Evolutionary conservation across 352 stramenopile species (phyloP).

Genomic region (Phytophthora ohioensis): DNA sequence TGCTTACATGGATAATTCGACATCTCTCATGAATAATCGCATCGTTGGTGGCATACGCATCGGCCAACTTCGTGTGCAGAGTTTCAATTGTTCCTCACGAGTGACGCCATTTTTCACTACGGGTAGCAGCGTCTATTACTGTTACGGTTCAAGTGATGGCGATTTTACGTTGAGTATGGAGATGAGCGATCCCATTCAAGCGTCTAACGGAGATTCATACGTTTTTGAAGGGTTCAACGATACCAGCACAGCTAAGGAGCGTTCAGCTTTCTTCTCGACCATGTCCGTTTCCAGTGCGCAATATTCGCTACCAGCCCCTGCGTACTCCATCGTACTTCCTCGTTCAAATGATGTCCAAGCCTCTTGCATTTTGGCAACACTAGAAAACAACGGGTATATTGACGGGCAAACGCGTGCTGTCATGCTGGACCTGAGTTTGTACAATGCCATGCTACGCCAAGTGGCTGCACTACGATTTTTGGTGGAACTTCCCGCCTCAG

Average conservation of each 20-base stretch:
- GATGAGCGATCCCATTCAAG: conserved; percentile 17
- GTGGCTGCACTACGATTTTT: conserved; percentile 53
- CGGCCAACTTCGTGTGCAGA: conserved; percentile 52
- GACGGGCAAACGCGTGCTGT: conserved; percentile 50
- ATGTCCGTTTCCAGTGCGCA: conserved; percentile 36
- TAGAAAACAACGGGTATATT: conserved; percentile 47
- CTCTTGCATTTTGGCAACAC: conserved; percentile 27
- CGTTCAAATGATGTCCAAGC: conserved; percentile 29
- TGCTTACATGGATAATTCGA: conserved; percentile 6
- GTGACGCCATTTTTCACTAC: conserved; percentile 41
- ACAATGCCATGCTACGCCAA: conserved; percentile 58
- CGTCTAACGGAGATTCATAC: conserved; percentile 22
- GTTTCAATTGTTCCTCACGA: conserved; percentile 45
- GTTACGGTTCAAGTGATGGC: conserved; percentile 24
- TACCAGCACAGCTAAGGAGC: conserved; percentile 43
- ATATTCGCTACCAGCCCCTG: conserved; percentile 45
- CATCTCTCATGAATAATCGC: conserved; percentile 33
- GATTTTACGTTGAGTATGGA: conserved; percentile 25
- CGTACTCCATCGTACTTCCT: conserved; percentile 53
- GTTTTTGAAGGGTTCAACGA: conserved; percentile 45
- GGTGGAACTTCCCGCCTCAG: conserved; percentile 55
- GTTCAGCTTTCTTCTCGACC: conserved; percentile 48
- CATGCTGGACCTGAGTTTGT: conserved; percentile 59
- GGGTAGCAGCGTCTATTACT: conserved; percentile 7
- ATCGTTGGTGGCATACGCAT: conserved; percentile 59